Conservation (phyloP, 2,329 filamentous ascomycete genomes). For the Venturia carpophila region DNA sequence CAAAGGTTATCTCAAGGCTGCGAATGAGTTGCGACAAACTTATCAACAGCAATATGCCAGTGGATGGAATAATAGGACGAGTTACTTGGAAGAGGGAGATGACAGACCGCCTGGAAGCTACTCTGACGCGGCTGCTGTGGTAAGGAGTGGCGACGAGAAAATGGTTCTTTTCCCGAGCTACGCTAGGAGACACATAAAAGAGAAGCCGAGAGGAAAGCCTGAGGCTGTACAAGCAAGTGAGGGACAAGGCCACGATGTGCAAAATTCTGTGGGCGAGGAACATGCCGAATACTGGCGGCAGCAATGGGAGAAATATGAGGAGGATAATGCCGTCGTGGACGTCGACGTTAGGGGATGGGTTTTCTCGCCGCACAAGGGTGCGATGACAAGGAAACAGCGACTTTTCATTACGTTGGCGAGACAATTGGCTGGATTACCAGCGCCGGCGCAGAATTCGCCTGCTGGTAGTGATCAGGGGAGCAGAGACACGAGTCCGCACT, state of each 20-base stretch:
- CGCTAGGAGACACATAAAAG: conserved; percentile 61
- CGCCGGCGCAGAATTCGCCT: conserved; percentile 38
- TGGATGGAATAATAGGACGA: conserved; percentile 38
- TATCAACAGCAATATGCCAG: conserved; percentile 51
- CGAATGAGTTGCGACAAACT: conserved; percentile 62
- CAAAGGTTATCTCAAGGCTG: conserved; percentile 62
- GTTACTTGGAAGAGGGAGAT: conserved; percentile 35
- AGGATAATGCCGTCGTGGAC: conserved; percentile 79
- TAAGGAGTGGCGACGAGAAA: conserved; percentile 73
- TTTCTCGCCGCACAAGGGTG: conserved; percentile 76
- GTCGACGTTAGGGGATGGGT: conserved; percentile 95
- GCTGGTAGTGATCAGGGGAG: conserved; percentile 35
- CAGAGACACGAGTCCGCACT: conserved; percentile 38
- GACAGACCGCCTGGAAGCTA: conserved; percentile 65
- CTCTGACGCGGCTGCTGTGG: conserved; percentile 68
- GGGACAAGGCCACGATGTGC: conserved; percentile 35
- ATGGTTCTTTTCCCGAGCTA: conserved; percentile 96
- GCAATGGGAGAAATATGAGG: conserved; percentile 72
- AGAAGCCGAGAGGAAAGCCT: conserved; percentile 28
- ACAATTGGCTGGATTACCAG: conserved; percentile 78
- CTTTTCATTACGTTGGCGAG: conserved; percentile 79
- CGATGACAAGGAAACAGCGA: conserved; percentile 79
- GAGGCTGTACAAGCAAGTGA: conserved; percentile 32
- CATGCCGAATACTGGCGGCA: conserved; percentile 68
- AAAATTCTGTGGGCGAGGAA: conserved; percentile 41